Conservation (phyloP, 2,329 filamentous ascomycete species). For the Samsoniella hepiali region DNA sequence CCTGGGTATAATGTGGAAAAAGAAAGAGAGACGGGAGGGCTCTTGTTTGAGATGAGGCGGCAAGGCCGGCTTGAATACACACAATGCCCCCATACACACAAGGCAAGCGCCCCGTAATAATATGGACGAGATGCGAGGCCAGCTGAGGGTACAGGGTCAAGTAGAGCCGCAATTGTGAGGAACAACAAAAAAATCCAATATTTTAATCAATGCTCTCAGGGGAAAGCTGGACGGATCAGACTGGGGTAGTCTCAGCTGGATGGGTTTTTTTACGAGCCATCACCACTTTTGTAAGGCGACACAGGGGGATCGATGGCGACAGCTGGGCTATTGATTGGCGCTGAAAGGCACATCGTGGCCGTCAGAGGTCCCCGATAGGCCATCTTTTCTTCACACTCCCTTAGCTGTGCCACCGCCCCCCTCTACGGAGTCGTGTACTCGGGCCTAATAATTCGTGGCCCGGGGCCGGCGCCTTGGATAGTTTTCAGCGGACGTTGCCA, state of each 20-base stretch:
- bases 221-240: background rate
- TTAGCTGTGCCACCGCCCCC: background rate
- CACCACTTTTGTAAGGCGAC: background rate
- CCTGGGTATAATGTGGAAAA: background rate
- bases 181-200: background rate
- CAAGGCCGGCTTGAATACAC: background rate
- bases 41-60: background rate
- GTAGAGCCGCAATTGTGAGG: background rate
- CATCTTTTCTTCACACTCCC: background rate
- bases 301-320: background rate
- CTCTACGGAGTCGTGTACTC: background rate
- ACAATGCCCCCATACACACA: background rate
- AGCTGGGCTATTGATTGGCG: background rate
- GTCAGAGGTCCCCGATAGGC: background rate
- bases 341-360: background rate
- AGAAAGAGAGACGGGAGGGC: background rate
- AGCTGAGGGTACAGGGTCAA: background rate
- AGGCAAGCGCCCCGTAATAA: background rate
- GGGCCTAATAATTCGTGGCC: background rate
- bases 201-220: background rate
- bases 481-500: background rate
- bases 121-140: background rate
- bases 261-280: background rate
- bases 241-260: background rate
- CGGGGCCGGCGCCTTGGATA: background rate